Conservation (phyloP, 768 basidiomycete genomes). For the Psilocybe cubensis region DNA sequence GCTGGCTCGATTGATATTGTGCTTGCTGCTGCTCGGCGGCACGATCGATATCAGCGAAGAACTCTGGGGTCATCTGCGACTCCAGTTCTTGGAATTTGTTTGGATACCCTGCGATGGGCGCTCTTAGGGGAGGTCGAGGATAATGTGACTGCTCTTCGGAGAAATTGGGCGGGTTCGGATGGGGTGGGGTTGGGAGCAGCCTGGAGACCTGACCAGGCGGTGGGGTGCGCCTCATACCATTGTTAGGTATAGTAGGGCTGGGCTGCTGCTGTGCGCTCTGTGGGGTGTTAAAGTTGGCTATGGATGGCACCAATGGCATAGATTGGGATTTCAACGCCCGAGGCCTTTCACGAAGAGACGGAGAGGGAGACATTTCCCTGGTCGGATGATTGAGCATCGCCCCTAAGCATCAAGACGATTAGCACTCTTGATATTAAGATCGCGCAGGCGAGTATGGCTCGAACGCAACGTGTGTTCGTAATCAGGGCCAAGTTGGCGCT, state of each 20-base stretch:
- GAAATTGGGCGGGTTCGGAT: conserved; percentile 38
- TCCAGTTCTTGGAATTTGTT: conserved; percentile 56
- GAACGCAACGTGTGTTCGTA: neutral
- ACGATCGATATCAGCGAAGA: conserved; percentile 73
- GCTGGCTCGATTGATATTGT: conserved; percentile 45
- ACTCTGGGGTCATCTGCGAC: conserved; percentile 71
- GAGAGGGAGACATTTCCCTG: conserved; percentile 54
- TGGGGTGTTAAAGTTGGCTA: conserved; percentile 47
- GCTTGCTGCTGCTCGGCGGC: conserved; percentile 68
- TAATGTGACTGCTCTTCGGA: conserved; percentile 53
- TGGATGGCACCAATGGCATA: conserved; percentile 63
- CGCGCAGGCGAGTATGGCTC: neutral
- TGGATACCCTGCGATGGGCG: conserved; percentile 57
- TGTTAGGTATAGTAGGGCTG: conserved; percentile 47
- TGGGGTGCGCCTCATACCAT: conserved; percentile 35
- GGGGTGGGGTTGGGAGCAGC: conserved; percentile 48
- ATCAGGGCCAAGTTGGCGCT: conserved; percentile 10
- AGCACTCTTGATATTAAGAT: conserved; percentile 23
- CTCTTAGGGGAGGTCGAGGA: conserved; percentile 67
- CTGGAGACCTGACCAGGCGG: conserved; percentile 38
- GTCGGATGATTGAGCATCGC: conserved; percentile 43
- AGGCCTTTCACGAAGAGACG: conserved; percentile 50
- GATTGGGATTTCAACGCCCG: conserved; percentile 62
- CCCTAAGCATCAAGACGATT: conserved; percentile 35
- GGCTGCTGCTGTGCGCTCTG: conserved; percentile 41